Base-by-base conservation (phyloP, 1,139 yeast species). In the Geotrichum klebahnii region DNA sequence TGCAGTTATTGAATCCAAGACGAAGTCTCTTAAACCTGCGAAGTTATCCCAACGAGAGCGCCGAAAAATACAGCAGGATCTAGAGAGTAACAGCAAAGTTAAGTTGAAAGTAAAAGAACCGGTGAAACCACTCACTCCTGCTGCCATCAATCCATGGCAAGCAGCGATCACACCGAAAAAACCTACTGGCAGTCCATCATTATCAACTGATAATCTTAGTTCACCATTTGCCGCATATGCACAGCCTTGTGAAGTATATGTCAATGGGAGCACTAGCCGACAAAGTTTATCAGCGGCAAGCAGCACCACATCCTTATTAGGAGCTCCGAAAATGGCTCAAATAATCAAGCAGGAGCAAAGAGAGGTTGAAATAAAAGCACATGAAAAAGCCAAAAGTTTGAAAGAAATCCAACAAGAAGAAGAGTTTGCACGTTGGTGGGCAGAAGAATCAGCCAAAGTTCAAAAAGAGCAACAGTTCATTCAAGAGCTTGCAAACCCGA, bases 381-480 rank as follows among this genome's bases (percentile, higher is more conserved):
- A 62, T n/a, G 68, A 63, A 51, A 56, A 53, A 36, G 57, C 60
- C 31, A 75, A 69, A 54, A 75, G 84, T 2, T 67, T 86, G 35
- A 79, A 76, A 37, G 95, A 86, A 55, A 77, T 85, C 46, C 88
- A 82, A 64, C 81, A 81, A 58, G 95, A 86, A 59, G 87, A 84
- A 61, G 88, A 82, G 61, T 86, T 86, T 68, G 85, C 81, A 17
- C 73, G 69, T 55, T 86, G 95, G 95, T 86, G 94, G 90, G 83
- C 77, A 44, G 80, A 78, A 57, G 95, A 86, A 61, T 73, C 84
- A 35, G 71, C 71, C 19, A 69, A 77, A 44, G 84, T 81, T 6
- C 89, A 83, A 38, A 20, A 26, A 14, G 54, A 51, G 29, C 48
- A 44, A 20, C 45, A 45, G 22, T 14, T 48, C 10, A 36, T 48